A percentile compares a stretch with the other conserved stretches of the same genome.
Evolutionary conservation across 2,329 filamentous ascomycete species (phyloP).

Genomic region (Pyrenochaeta sp.): DNA sequence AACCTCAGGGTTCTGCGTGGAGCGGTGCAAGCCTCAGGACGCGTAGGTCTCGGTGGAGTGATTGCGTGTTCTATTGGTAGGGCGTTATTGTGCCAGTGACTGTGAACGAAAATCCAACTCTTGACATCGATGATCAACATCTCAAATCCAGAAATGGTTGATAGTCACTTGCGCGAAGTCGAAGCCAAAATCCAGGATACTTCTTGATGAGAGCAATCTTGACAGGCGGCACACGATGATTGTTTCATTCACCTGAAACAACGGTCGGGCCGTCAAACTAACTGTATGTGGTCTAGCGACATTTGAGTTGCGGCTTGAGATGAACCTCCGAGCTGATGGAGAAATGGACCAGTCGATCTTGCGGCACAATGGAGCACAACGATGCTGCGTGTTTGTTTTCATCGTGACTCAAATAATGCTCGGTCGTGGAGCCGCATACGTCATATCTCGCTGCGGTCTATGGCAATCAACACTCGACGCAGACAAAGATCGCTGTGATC

Average conservation of each 20-base stretch:
- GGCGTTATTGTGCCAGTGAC: background rate
- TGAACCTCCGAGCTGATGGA: conserved; percentile 3
- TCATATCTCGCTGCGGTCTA: background rate
- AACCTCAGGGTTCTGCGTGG: background rate
- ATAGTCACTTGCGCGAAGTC: background rate
- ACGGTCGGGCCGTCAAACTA: conserved; percentile 1
- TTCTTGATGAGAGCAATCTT: background rate
- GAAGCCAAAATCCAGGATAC: background rate
- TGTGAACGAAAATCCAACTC: too few relatives aligned
- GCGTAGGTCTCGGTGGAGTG: background rate
- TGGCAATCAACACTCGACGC: too few relatives aligned
- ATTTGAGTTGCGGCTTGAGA: background rate
- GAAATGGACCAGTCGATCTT: conserved; percentile 11
- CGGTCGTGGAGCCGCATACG: background rate
- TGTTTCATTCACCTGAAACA: conserved; percentile 2
- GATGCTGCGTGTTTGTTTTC: conserved; percentile 4
- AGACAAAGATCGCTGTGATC: too few relatives aligned
- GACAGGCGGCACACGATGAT: conserved; percentile 2
- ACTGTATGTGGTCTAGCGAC: background rate
- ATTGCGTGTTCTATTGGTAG: background rate
- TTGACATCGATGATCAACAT: background rate
- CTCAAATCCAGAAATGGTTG: background rate
- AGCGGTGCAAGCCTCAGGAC: background rate
- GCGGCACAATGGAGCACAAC: background rate
- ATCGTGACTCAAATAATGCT: background rate